Evolutionary conservation across 805 yeast genomes (phyloP).

Genomic region (Schizosaccharomyces lindneri): DNA sequence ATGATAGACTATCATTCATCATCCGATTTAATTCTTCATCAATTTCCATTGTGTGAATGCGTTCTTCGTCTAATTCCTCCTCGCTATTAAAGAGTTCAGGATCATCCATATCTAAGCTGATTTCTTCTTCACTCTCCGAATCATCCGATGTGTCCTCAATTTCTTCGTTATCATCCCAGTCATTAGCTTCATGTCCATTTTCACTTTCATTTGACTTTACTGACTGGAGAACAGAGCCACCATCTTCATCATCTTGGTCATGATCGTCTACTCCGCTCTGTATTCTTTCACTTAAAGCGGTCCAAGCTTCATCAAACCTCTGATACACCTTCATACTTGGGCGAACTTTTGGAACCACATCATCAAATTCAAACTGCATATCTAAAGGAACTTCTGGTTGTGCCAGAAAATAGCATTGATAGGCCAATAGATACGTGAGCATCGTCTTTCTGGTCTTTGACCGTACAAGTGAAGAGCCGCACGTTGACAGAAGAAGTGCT

Average conservation of each 20-base stretch:
- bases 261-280: not conserved
- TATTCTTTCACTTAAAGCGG: slow-evolving; percentile 12
- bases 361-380: slow-evolving; percentile 26
- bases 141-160: not conserved
- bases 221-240: not conserved
- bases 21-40: slow-evolving; percentile 9
- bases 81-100: slow-evolving; percentile 1
- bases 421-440: slow-evolving; percentile 25
- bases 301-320: slow-evolving; percentile 21
- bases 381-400: slow-evolving; percentile 43
- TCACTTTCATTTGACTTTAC: no score
- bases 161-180: not conserved
- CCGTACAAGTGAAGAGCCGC: slow-evolving; percentile 9
- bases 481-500: slow-evolving; percentile 19
- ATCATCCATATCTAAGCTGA: not conserved
- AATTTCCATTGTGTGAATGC: slow-evolving; percentile 6
- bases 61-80: slow-evolving; percentile 4
- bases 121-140: not conserved
- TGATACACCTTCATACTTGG: slow-evolving; percentile 17
- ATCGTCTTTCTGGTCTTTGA: slow-evolving; percentile 12
- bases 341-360: slow-evolving; percentile 16
- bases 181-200: not conserved
- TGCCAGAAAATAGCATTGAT: slow-evolving; percentile 45
- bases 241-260: not conserved
- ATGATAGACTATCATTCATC: slow-evolving; percentile 8